Evolutionary conservation across 176 grass and related monocot genomes (phyloP), one percentile per base, ranked within the genome.

Genomic region (Eragrostis curvula): DNA sequence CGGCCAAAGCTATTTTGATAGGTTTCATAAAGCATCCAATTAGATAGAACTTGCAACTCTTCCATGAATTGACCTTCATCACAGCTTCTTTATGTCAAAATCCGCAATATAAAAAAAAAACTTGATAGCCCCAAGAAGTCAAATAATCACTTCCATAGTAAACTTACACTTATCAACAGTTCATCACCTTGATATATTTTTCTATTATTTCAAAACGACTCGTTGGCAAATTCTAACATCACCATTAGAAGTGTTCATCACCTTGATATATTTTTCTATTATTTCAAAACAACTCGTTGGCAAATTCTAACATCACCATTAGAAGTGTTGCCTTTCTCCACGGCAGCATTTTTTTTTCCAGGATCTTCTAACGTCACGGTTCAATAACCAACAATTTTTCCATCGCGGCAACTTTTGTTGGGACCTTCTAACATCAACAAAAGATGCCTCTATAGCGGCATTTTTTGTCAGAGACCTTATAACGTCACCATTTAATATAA

Each of bases 401-500:
- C 27, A 59, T 55, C 45, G 15, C 11, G 9, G 39, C 66, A 71
- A 46, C 0, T 78, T 77, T 87, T 88, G 48, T 73, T 21, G 10
- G 13, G 74, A 20, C 50, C 74, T 66, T 66, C 47, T 83, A 47
- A 57, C 74, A 3, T 83, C 42, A 48, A 29, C 20, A 20, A 36
- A 66, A 7, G 17, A 57, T 47, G 63, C 66, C 27, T 74, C 84
- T 74, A 74, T 50, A 2, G 9, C n/a, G n/a, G 62, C 51, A 30
- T 1, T 12, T 70, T 87, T 75, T 81, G 41, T 86, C 60, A n/a
- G 4, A 20, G 77, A 24, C 42, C 9, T 66, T 66, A 43, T 73
- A 81, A 81, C 41, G 32, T 61, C 52, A 56, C 7, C 47, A 56
- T 65, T 29, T 27, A 21, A 76, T 76, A 57, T 14, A 63, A 7